phyloP scores from a whole-genome alignment of 805 yeast genomes.

The Zygoascus ofunaensis region DNA sequence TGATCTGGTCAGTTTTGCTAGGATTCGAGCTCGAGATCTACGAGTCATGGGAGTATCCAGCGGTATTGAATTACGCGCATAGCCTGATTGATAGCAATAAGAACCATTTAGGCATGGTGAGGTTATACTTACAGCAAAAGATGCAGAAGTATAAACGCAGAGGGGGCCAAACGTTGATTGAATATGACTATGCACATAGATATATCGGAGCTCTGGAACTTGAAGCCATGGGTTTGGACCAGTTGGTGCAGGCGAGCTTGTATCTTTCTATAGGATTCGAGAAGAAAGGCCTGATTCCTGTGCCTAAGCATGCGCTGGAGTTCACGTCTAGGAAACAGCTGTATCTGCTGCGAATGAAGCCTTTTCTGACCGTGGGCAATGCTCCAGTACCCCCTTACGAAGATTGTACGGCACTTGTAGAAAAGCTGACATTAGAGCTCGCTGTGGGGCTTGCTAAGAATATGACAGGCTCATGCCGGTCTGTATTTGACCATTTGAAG shows the following conservation, averaged over 20 bases:
- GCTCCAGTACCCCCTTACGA: conserved; percentile 53
- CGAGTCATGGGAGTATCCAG: conserved; percentile 56
- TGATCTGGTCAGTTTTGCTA: conserved; percentile 62
- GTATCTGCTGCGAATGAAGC: conserved; percentile 60
- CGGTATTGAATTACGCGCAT: conserved; percentile 60
- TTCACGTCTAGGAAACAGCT: conserved; percentile 26
- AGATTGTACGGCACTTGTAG: conserved; percentile 19
- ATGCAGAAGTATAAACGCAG: conserved; percentile 2
- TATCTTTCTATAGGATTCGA: conserved; percentile 17
- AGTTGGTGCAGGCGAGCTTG: conserved; percentile 26
- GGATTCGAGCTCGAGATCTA: conserved; percentile 73
- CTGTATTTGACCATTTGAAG: conserved; percentile 13
- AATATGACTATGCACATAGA: conserved; percentile 10
- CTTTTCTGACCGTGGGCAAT: conserved; percentile 70
- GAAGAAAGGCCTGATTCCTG: conserved; percentile 6
- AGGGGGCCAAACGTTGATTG: conserved; percentile 1
- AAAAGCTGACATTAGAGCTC: conserved; percentile 14
- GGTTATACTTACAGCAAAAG: conserved; percentile 20
- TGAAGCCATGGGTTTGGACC: conserved; percentile 25
- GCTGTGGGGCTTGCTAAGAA: conserved; percentile 11
- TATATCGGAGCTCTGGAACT: conserved; percentile 23
- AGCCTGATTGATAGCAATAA: conserved; percentile 36
- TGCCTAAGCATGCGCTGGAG: conserved; percentile 7
- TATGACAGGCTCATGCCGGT: conserved; percentile 17
- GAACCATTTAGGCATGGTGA: conserved; percentile 39